Evolutionary conservation across 2,329 filamentous ascomycete species (phyloP), one percentile per base, ranked within the genome.

Genomic region (Tympanopsis confertula): DNA sequence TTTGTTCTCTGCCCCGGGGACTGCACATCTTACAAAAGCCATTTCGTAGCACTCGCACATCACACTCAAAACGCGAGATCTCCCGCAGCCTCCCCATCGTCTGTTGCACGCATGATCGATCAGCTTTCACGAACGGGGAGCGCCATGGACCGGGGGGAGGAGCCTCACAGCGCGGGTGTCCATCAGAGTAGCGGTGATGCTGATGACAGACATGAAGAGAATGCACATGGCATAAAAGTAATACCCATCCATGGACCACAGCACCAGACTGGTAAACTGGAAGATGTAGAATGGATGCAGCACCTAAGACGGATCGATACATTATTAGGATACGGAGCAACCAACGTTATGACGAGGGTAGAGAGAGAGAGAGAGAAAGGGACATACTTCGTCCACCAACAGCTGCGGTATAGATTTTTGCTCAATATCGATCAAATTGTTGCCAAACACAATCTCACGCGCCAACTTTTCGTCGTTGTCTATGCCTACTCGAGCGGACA

Each of bases 281-380:
- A 98, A 98, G 40, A 98, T 82, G 56, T 98, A 98, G 56, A 98
- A 98, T 0, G 91, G 93, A 54, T 98, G 91, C 50, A 98, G 87
- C 15, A 86, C 87, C 74, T 86, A 44, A 17, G 17, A 36, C 36
- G 52, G 39, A 53, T 50, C 45, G 38, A n/a, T n/a, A n/a, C n/a
- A 41, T 41, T 36, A 20, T 40, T 38, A 44, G 40, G 29, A 39
- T 37, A 7, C n/a, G 28, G 12, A 17, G 14, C 26, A 36, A 7
- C 17, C 5, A 22, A 32, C 5, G 13, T 37, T n/a, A 12, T 29
- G 14, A 18, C 19, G 26, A 26, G 17, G 19, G 36, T 33, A 20
- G 15, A 36, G 19, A 39, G 26, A 14, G 19, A 40, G 17, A 51
- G 59, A 46, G 14, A 5, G 3, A 18, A 17, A 12, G 19, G 29